These are phyloP conservation scores for Hysterangium stoloniferum DNA, from an alignment of 768 basidiomycete species.

Conservation along the genomic window DNA sequence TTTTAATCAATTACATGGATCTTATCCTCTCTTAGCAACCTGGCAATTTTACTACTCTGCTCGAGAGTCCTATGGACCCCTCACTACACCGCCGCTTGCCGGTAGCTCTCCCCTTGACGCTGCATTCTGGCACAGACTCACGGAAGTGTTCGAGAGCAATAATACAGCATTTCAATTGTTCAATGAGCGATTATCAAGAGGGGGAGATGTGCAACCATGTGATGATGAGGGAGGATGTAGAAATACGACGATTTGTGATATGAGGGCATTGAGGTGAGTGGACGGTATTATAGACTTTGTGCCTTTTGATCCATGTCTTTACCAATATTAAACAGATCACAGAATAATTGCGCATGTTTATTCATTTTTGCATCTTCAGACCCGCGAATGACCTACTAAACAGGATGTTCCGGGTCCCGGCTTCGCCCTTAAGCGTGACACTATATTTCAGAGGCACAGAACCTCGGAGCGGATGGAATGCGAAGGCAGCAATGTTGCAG, in stretches of 20 bases:
- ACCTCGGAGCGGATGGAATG: not conserved
- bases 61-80: constrained; percentile 40
- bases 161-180: constrained; percentile 39
- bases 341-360: not conserved
- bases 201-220: constrained; percentile 29
- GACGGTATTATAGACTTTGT: not conserved
- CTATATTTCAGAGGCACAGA: too few relatives aligned
- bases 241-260: constrained; percentile 34
- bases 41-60: constrained; percentile 56
- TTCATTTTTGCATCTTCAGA: not conserved
- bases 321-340: not conserved
- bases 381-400: not conserved
- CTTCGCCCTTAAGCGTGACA: not conserved
- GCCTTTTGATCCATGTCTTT: not conserved
- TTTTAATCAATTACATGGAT: not conserved
- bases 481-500: not conserved
- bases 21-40: constrained; percentile 28
- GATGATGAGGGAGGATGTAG: constrained; percentile 28
- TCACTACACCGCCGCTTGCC: constrained; percentile 30
- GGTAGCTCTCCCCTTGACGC: constrained; percentile 35
- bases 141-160: constrained; percentile 43
- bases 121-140: constrained; percentile 55
- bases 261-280: constrained; percentile 31
- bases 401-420: not conserved
- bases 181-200: constrained; percentile 35